A percentile compares a stretch with the other conserved stretches of the same genome.
phyloP scores from a whole-genome alignment of 768 basidiomycete species.

The Peribolospora baueri region DNA sequence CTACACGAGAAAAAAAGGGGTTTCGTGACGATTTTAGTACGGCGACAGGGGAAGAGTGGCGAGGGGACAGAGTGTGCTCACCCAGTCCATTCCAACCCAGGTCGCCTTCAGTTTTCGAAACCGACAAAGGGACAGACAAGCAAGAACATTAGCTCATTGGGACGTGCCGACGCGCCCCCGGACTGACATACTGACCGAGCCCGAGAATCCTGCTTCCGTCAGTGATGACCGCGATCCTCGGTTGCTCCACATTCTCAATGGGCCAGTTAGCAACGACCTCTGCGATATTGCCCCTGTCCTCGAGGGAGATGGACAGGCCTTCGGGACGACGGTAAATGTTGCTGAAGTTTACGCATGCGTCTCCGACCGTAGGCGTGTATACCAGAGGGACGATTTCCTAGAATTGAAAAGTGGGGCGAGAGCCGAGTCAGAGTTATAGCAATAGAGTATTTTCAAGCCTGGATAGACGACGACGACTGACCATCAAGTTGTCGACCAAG shows the following conservation, averaged over 20 bases:
- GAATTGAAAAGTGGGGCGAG: not conserved
- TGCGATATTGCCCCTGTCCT: conserved; percentile 58
- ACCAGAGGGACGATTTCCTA: conserved; percentile 51
- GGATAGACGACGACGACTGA: not conserved
- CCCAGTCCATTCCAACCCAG: conserved; percentile 18
- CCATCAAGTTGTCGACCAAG: conserved; percentile 1
- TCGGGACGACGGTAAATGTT: conserved; percentile 24
- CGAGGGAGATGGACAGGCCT: conserved; percentile 36
- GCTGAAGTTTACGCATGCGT: conserved; percentile 64
- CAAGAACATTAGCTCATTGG: not conserved
- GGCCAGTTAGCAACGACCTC: conserved; percentile 37
- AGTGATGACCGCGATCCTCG: conserved; percentile 67
- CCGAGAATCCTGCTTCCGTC: conserved; percentile 85
- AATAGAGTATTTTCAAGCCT: conserved; percentile 3
- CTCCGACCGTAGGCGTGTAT: conserved; percentile 79
- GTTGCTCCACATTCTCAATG: conserved; percentile 34
- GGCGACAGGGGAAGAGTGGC: too few relatives aligned
- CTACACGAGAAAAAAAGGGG: conserved; percentile 24
- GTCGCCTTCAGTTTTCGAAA: conserved; percentile 14
- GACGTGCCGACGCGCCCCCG: conserved; percentile 20
- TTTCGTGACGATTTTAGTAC: not conserved
- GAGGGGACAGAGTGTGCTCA: conserved; percentile 32
- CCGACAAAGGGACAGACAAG: not conserved
- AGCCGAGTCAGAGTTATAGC: not conserved
- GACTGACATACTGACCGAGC: conserved; percentile 30